Evolutionary conservation across 2,329 filamentous ascomycete species (phyloP), one percentile per base, ranked within the genome.

Genomic region (Pseudogymnoascus pannorum): DNA sequence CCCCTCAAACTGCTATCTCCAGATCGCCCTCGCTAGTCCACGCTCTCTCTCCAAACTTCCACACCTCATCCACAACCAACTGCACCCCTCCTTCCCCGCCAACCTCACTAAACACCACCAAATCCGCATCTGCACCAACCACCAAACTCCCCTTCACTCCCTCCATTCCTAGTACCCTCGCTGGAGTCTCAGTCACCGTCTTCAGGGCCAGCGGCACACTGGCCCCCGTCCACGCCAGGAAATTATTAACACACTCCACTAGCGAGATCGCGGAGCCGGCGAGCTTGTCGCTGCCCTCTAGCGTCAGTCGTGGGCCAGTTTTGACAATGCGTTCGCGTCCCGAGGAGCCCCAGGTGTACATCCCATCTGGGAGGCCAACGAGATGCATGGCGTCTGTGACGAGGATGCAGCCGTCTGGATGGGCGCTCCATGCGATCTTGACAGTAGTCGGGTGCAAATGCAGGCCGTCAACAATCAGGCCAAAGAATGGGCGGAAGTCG

Each of bases 341-440:
- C 4, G 86, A 92, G 6, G 54, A 20, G 9, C 54, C 54, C 91
- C 91, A 96, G 64, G 87, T 83, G 71, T 96, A 96, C 2, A 84
- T 81, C 2, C 92, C 92, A 69, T 96, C 92, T 0, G 89, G 88
- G 60, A 95, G 79, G 0, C 92, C 92, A 18, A 90, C 87, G 14
- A 96, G 81, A 67, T 90, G 87, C 91, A 96, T 96, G 4, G 92
- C 92, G 73, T 97, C 92, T 0, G 92, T 96, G 48, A 97, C 92
- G 5, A 97, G 83, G 63, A 96, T 88, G 69, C 94, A 87, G 0
- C 92, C 92, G 4, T 87, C 82, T 0, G 91, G 91, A 70, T 96
- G 90, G 0, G 91, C 87, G 66, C 90, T 90, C 77, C 87, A 95
- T 1, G 92, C 92, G 63, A 96, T 93, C 73, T 92, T 92, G 74